Percentiles rank a stretch among this genome's conserved stretches.
Conservation (phyloP, 176 grass and related monocot species). For the Eragrostis nindensis region DNA sequence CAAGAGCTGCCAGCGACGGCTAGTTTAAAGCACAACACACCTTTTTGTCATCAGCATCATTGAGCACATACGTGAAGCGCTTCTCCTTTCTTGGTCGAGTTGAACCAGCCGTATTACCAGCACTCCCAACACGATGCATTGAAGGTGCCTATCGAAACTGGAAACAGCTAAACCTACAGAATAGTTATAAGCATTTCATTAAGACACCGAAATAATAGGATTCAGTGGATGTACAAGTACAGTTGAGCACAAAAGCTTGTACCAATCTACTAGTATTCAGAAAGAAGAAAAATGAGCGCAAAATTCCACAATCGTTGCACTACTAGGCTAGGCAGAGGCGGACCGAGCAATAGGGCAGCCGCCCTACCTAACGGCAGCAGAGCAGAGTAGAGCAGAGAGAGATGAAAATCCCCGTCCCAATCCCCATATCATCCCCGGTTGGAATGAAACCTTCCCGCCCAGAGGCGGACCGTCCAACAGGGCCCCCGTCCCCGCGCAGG, state of each 20-base stretch:
- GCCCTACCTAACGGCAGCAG: no score
- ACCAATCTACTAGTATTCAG: not conserved
- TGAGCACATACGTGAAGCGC: conserved; percentile 91
- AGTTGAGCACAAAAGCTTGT: not conserved
- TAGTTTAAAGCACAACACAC: conserved; percentile 36
- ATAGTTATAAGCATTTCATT: conserved; percentile 1
- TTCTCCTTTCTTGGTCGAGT: conserved; percentile 96
- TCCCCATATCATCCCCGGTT: not conserved
- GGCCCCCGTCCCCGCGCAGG: no score
- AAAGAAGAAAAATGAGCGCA: not conserved
- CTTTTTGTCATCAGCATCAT: conserved; percentile 92
- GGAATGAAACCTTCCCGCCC: no score
- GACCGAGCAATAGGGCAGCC: no score
- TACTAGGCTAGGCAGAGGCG: not conserved
- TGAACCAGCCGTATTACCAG: conserved; percentile 68
- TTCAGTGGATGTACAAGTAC: not conserved
- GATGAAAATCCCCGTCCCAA: no score
- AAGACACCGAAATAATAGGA: conserved; percentile 8
- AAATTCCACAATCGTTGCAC: not conserved
- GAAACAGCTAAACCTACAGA: conserved; percentile 43
- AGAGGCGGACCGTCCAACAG: no score
- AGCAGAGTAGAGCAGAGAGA: no score
- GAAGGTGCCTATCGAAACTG: conserved; percentile 50
- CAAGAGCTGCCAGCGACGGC: not conserved
- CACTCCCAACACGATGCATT: conserved; percentile 97